These are phyloP conservation scores for Fusarium nanum DNA, from an alignment of 2,329 filamentous ascomycete species.

Conservation along the genomic window DNA sequence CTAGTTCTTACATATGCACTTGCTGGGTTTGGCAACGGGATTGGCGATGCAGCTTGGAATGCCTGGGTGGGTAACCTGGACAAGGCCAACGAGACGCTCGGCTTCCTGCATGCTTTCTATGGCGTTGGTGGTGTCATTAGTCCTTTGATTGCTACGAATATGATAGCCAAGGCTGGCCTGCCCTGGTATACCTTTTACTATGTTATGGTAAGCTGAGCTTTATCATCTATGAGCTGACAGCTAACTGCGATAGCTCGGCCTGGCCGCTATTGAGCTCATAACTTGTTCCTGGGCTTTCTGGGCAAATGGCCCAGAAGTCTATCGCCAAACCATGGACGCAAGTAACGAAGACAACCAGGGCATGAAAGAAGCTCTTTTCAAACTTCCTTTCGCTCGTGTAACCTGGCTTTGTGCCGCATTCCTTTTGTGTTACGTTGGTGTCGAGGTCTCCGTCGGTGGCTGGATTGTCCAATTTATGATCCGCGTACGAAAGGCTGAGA, in stretches of 20 bases:
- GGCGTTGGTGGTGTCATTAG: slow-evolving; percentile 74
- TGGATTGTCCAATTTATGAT: slow-evolving; percentile 92
- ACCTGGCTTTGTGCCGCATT: slow-evolving; percentile 80
- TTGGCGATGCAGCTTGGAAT: slow-evolving; percentile 68
- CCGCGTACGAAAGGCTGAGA: slow-evolving; percentile 72
- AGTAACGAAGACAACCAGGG: slow-evolving; percentile 42
- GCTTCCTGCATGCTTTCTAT: slow-evolving; percentile 76
- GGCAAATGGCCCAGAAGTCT: slow-evolving; percentile 65
- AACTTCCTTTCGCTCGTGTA: slow-evolving; percentile 59
- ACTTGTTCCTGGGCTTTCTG: slow-evolving; percentile 69
- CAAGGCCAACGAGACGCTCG: slow-evolving; percentile 75
- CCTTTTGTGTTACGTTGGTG: slow-evolving; percentile 79
- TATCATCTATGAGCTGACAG: slow-evolving; percentile 58
- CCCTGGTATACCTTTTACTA: slow-evolving; percentile 82
- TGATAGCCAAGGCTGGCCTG: slow-evolving; percentile 71
- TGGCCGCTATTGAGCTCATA: slow-evolving; percentile 33
- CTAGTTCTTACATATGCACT: slow-evolving; percentile 74
- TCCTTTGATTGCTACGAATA: slow-evolving; percentile 76
- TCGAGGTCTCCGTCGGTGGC: slow-evolving; percentile 80
- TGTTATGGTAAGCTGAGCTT: slow-evolving; percentile 70
- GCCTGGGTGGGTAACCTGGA: slow-evolving; percentile 73
- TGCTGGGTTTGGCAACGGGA: slow-evolving; percentile 76
- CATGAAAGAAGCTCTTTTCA: slow-evolving; percentile 53
- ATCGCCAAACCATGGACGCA: slow-evolving; percentile 56
- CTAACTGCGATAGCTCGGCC: slow-evolving; percentile 38